A percentile compares a stretch with the other conserved stretches of the same genome.
These are phyloP conservation scores for Triangularia setosa DNA, from an alignment of 2,329 filamentous ascomycete species.

Conservation along the genomic window DNA sequence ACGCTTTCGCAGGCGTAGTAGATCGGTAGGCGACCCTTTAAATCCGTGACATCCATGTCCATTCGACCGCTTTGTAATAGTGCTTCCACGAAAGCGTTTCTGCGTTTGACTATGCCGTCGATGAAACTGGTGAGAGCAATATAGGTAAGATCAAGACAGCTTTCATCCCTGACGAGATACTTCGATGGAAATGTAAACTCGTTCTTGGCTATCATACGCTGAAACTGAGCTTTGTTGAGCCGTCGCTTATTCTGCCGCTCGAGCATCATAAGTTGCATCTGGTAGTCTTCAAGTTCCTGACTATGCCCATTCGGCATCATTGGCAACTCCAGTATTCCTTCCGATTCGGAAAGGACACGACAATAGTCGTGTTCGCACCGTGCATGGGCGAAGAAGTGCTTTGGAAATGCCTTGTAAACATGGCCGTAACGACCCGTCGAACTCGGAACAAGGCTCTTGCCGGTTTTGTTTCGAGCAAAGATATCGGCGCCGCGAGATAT, in stretches of 20 bases:
- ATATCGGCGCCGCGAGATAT: neutral
- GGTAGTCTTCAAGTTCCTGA: too few relatives aligned
- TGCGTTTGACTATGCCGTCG: neutral
- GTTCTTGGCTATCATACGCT: neutral
- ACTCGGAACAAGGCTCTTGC: neutral
- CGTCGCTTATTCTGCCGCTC: neutral
- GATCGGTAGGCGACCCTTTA: neutral
- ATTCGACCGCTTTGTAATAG: neutral
- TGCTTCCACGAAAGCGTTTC: neutral
- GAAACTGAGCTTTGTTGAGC: neutral
- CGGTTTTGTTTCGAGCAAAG: neutral
- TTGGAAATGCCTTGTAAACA: neutral
- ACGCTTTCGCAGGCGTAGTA: neutral
- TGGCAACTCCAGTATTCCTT: too few relatives aligned
- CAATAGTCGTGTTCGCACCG: neutral
- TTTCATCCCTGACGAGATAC: neutral
- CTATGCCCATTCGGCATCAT: too few relatives aligned
- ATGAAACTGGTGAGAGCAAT: neutral
- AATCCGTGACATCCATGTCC: neutral
- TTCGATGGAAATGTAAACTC: neutral
- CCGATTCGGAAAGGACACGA: neutral
- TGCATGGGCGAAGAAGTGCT: neutral
- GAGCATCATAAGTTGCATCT: too few relatives aligned
- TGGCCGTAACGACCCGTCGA: neutral
- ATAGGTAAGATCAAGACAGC: neutral